Base-by-base conservation (phyloP, 139 green algal species). In the Chara braunii region DNA sequence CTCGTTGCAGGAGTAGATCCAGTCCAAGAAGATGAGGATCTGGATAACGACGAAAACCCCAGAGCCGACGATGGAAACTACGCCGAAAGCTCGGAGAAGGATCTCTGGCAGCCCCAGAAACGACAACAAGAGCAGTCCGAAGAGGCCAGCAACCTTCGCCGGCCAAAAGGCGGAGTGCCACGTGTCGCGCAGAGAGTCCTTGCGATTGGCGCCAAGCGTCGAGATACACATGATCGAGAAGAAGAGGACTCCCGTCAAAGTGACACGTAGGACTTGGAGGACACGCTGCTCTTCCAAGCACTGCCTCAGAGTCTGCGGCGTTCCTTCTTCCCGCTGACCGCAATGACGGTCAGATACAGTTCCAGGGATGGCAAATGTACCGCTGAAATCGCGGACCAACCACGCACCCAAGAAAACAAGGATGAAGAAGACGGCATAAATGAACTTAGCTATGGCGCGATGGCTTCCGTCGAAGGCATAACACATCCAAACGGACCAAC, bases 1-100 rank as follows among this genome's bases (percentile, higher is more conserved):
- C 40, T 97, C 89, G 69, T 97, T 95, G 83, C 84, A 90, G 12
- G 58, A 60, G 66, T 90, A 81, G 9, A 89, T 81, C 70, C 95
- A 90, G 76, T 97, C 92, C 44, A 97, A 68, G 34, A 96, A 79
- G 53, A 94, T 94, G 45, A 97, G 61, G 62, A 97, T 88, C 75
- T 97, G 93, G 22, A 98, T 85, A 57, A 94, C 50, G 2, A 99
- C 76, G 80, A 97, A 99, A 11, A 90, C 5, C 7, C 83, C 87
- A 33, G 83, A 91, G 6, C 84, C 89, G 32, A 95, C 50, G 32
- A 48, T 48, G 40, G 18, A 18, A 48, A 48, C 18, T 18, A 48
- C 40, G 18, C 40, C 18, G 18, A 48, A 18, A 26, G 40, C 40
- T 48, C 18, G 40, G 18, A 48, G 18, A 48, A 48, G 18, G 40